Percentiles rank a stretch among this genome's conserved stretches.
Conservation (phyloP, 345 rosid species). For the Streptanthus diversifolius region DNA sequence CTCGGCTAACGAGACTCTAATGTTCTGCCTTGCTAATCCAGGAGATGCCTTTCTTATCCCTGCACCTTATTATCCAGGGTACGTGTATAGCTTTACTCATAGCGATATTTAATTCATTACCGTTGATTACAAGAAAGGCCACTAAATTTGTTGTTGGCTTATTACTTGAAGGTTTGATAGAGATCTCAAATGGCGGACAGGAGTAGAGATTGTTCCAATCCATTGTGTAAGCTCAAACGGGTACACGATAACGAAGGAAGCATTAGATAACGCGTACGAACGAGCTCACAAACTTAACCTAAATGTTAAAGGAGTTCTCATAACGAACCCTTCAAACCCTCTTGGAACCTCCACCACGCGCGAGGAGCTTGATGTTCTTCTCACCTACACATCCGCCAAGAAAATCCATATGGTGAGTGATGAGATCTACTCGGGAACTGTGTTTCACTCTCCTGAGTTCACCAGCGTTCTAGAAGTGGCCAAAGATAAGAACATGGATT, state of each 20-base stretch:
- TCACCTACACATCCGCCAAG: constrained; percentile 46
- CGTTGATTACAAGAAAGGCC: neutral
- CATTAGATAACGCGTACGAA: constrained; percentile 64
- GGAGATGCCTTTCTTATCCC: constrained; percentile 93
- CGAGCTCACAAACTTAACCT: constrained; percentile 48
- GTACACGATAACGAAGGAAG: constrained; percentile 48
- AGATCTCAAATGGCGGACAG: constrained; percentile 81
- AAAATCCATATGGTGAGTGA: constrained; percentile 68
- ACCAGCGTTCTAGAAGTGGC: constrained; percentile 57
- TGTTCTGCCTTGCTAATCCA: constrained; percentile 77
- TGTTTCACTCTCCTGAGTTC: constrained; percentile 55
- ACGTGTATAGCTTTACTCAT: neutral
- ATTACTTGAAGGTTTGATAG: constrained; percentile 55
- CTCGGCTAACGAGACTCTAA: constrained; percentile 85
- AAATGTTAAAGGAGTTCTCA: constrained; percentile 62
- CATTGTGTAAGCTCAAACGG: constrained; percentile 52
- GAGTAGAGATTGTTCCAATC: constrained; percentile 61
- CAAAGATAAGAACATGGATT: constrained; percentile 34
- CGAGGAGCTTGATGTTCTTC: constrained; percentile 50
- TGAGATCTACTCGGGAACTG: constrained; percentile 78
- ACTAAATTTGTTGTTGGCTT: constrained; percentile 1
- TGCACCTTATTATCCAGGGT: constrained; percentile 94
- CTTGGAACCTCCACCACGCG: constrained; percentile 68
- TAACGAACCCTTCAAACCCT: constrained; percentile 92
- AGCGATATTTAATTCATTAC: neutral